Base-by-base conservation (phyloP, 805 yeast genomes). In the Lachancea quebecensis region DNA sequence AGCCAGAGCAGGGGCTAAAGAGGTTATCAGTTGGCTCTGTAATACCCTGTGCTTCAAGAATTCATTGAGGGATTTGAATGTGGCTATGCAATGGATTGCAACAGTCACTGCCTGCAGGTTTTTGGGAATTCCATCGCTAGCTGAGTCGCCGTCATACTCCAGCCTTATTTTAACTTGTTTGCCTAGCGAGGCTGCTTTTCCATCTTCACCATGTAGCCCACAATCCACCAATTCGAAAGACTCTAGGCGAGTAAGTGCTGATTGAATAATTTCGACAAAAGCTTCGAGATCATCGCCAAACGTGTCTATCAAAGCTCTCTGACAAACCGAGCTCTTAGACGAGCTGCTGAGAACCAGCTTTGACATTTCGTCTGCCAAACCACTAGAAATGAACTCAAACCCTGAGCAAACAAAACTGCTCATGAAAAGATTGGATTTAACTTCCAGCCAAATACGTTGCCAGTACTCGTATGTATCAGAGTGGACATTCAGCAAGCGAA, bases 321-420 rank as follows among this genome's bases (percentile, higher is more conserved):
- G 62, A 33, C 78, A 69, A 12, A 56, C 57, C n/a, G 67, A 56
- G 16, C 59, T 64, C 25, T 59, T 61, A 12, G 49, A 50, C 1
- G 62, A 60, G 36, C 50, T 51, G 11, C 33, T 51, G 4, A 54
- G 47, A 37, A 62, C 45, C 14, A 49, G 40, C 18, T 58, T 56
- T 37, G 64, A 47, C 25, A 52, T 41, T 21, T 45, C 30, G 9
- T 55, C 50, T 7, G 83, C 70, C 6, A 85, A 60, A 0, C 89
- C 89, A 1, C 89, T 83, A 2, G 83, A 73, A 5, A 81, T 71
- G 30, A 89, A 67, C 58, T 88, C 95, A 65, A 80, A 86, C 47
- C 90, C 81, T 0, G 95, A 85, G 4, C 84, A 66, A 5, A 53
- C 50, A 34, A 50, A 56, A 8, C 48, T 44, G 1, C 58, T 57